Base-by-base conservation (phyloP, 2,329 filamentous ascomycete genomes). In the Helicocarpus griseus region DNA sequence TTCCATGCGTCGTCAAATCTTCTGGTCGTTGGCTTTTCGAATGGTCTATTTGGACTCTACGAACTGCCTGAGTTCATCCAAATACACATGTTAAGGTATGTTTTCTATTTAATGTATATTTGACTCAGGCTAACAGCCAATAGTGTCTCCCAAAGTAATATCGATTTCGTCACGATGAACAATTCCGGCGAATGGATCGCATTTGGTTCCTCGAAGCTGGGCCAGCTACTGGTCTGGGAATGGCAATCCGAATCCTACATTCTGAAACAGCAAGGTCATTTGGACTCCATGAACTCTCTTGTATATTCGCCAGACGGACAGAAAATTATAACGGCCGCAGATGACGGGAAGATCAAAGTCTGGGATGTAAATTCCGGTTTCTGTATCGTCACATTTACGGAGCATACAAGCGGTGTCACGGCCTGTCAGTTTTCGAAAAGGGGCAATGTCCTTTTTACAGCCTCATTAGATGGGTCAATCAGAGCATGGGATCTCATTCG, bases 201-300 rank as follows among this genome's bases (percentile, higher is more conserved):
- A 0, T 96, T 98, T 67, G 93, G 91, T 13, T 93, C 94, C 0
- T 95, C 93, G 1, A 94, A 94, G 62, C 78, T 95, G 4, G 94
- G 94, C 0, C 93, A 98, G 65, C 76, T 98, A n/a, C 74, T 98
- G 3, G 93, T 98, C 3, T 98, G 93, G 93, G 93, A 98, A 68
- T 98, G 94, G 90, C 91, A 97, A 66, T 98, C 93, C 0, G 94
- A 98, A 69, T 97, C 91, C 5, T 98, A 98, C 68, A 94, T 98
- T 53, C 75, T 98, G 45, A 98, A 98, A 71, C 93, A 98, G 65
- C 93, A 97, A 69, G 93, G 91, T 0, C 93, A 98, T 69, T 90
- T 95, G 58, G 93, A 98, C 66, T 86, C 89, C 2, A 90, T 97
- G 81, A 97, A 97, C 68, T 81, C 89, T 0, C 76, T 98, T 3